These are phyloP conservation scores for Podaxis rugospora DNA, from an alignment of 768 basidiomycete genomes.

Conservation along the genomic window DNA sequence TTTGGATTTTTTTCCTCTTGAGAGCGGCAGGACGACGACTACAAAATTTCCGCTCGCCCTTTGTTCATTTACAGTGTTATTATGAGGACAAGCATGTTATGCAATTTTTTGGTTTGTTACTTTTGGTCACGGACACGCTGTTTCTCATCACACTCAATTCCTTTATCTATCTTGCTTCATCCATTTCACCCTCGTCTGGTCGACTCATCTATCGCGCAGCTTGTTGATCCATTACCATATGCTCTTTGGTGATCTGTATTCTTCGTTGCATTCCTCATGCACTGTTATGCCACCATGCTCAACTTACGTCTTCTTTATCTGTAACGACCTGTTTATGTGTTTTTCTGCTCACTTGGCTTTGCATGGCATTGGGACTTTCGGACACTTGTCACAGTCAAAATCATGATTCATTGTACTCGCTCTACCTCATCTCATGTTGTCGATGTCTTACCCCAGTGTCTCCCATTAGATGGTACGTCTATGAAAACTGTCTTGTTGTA, in stretches of 20 bases:
- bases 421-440: neutral
- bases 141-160: neutral
- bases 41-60: neutral
- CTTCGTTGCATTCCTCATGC: neutral
- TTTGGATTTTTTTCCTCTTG: neutral
- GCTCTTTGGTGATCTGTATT: neutral
- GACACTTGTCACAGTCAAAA: neutral
- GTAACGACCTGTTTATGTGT: neutral
- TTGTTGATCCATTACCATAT: neutral
- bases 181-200: neutral
- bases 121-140: neutral
- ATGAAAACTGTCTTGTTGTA: neutral
- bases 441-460: neutral
- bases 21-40: slow-evolving; percentile 2
- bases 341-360: neutral
- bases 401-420: neutral
- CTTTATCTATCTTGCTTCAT: neutral
- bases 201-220: neutral
- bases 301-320: neutral
- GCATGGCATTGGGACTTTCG: slow-evolving; percentile 2
- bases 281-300: neutral
- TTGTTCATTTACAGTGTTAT: neutral
- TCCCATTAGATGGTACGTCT: neutral
- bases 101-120: neutral
- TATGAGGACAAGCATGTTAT: neutral